Percentiles rank a stretch among this genome's conserved stretches.
These are phyloP conservation scores for Gillenia trifoliata DNA, from an alignment of 306 rosid genomes.

Conservation along the genomic window DNA sequence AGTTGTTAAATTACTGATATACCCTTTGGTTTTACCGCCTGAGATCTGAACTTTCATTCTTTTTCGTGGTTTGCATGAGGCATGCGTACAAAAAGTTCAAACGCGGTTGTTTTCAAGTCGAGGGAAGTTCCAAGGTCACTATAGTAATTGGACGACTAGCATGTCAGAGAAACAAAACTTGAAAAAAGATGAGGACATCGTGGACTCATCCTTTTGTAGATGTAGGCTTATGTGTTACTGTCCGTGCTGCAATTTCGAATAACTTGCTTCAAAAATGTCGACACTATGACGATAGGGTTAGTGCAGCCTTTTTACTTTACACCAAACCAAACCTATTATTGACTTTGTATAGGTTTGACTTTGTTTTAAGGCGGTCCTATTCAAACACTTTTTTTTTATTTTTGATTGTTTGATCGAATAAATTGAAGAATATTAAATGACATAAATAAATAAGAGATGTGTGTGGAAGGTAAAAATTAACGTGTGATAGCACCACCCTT, in stretches of 20 bases:
- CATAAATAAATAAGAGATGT: no score
- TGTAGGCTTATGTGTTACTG: neutral
- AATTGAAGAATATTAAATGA: no score
- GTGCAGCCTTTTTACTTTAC: neutral
- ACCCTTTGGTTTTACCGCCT: neutral
- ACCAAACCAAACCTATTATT: neutral
- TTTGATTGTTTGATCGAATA: no score
- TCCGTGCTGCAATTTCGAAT: neutral
- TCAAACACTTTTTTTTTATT: no score
- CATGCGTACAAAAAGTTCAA: neutral
- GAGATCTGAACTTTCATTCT: neutral
- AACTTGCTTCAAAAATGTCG: constrained; percentile 23
- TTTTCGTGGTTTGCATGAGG: neutral
- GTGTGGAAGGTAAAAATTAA: no score
- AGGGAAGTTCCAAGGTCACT: neutral
- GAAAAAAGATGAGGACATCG: constrained; percentile 27
- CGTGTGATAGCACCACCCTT: no score
- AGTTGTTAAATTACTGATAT: constrained; percentile 1
- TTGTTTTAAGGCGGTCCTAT: no score
- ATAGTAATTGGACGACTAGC: neutral
- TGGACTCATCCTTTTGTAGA: constrained; percentile 10
- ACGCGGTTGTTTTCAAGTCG: neutral
- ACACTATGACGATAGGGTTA: neutral
- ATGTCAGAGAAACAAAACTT: neutral
- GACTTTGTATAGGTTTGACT: no score